Conservation (phyloP, 2,329 filamentous ascomycete genomes). For the Clarireedia hainanense region DNA sequence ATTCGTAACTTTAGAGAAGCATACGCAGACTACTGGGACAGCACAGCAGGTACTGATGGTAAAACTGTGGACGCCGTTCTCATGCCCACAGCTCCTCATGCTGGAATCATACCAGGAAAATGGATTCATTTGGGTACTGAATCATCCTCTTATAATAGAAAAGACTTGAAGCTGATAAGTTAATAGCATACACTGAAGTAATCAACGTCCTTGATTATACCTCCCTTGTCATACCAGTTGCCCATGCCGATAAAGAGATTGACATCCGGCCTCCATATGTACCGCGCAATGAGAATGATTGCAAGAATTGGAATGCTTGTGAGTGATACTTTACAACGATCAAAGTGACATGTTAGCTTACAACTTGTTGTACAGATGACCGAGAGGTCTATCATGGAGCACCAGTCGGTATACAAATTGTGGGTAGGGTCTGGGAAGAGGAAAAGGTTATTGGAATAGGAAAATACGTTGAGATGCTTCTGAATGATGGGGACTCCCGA, state of each 20-base stretch:
- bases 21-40: slow-evolving; percentile 34
- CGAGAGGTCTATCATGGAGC: slow-evolving; percentile 34
- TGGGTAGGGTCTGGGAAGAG: slow-evolving; percentile 44
- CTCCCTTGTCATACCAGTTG: slow-evolving; percentile 47
- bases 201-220: slow-evolving; percentile 58
- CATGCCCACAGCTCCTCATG: slow-evolving; percentile 39
- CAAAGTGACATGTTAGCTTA: slow-evolving; percentile 36
- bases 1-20: background rate
- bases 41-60: slow-evolving; percentile 3
- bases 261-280: slow-evolving; percentile 28
- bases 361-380: slow-evolving; percentile 33
- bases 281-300: slow-evolving; percentile 36
- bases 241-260: slow-evolving; percentile 36
- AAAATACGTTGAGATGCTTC: slow-evolving; percentile 19
- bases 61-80: slow-evolving; percentile 46
- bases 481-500: background rate
- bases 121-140: slow-evolving; percentile 5
- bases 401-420: slow-evolving; percentile 46
- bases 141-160: too few species aligned
- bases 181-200: slow-evolving; percentile 44
- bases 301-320: slow-evolving; percentile 41
- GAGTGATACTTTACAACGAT: slow-evolving; percentile 36
- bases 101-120: slow-evolving; percentile 29
- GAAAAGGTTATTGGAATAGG: slow-evolving; percentile 42
- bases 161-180: background rate